phyloP scores from a whole-genome alignment of 2,329 filamentous ascomycete genomes.

The Venturia pyrina region DNA sequence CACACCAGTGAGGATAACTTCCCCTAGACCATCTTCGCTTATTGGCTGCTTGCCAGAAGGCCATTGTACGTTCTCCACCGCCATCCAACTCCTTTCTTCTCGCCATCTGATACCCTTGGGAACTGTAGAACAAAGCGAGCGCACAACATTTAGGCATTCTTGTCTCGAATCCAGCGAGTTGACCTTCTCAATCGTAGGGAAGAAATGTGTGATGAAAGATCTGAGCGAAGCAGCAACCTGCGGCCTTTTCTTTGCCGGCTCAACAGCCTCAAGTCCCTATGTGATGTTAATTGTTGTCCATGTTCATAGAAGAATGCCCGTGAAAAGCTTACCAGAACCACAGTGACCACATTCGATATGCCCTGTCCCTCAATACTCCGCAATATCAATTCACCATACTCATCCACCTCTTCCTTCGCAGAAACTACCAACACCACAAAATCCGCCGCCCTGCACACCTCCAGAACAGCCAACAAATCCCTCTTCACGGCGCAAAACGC shows the following conservation, averaged over 20 bases:
- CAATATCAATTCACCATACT: conserved; percentile 73
- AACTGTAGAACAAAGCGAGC: conserved; percentile 81
- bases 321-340: conserved; percentile 48
- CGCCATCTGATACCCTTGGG: conserved; percentile 94
- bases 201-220: conserved; percentile 90
- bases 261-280: conserved; percentile 59
- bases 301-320: neutral
- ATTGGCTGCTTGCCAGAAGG: conserved; percentile 36
- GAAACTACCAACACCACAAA: conserved; percentile 84
- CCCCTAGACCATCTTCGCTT: conserved; percentile 41
- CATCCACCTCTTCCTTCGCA: conserved; percentile 72
- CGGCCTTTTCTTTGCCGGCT: conserved; percentile 66
- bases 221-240: conserved; percentile 75
- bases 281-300: conserved; percentile 2
- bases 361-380: conserved; percentile 87
- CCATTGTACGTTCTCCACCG: conserved; percentile 74
- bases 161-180: conserved; percentile 81
- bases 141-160: conserved; percentile 82
- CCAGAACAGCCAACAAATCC: conserved; percentile 67
- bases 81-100: conserved; percentile 91
- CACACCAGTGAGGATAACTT: conserved; percentile 70
- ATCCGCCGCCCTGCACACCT: conserved; percentile 81
- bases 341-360: conserved; percentile 81
- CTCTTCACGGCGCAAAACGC: conserved; percentile 70
- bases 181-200: conserved; percentile 83